Evolutionary conservation across 2,329 filamentous ascomycete genomes (phyloP).

Genomic region (Penicillium glabrum): DNA sequence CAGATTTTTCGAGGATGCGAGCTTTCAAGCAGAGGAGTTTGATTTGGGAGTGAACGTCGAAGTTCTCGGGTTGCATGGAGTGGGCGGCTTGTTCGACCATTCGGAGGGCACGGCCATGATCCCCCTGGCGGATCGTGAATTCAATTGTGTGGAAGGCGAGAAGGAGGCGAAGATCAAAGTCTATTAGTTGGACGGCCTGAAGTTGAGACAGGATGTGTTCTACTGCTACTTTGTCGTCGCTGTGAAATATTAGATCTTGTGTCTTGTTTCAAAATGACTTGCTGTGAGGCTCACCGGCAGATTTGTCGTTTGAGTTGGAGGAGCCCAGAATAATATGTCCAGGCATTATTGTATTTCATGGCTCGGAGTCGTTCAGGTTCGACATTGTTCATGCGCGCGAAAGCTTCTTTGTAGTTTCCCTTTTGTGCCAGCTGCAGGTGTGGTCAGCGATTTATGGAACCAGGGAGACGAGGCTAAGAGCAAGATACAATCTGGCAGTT

Average conservation of each 20-base stretch:
- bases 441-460: neutral
- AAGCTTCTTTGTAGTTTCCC: slow-evolving; percentile 71
- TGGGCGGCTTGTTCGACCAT: slow-evolving; percentile 55
- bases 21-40: slow-evolving; percentile 73
- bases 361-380: slow-evolving; percentile 65
- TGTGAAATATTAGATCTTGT: slow-evolving; percentile 29
- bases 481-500: slow-evolving; percentile 60
- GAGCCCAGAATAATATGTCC: slow-evolving; percentile 44
- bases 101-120: slow-evolving; percentile 55
- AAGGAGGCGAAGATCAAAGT: slow-evolving; percentile 61
- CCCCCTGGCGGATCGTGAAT: slow-evolving; percentile 54
- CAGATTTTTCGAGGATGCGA: slow-evolving; percentile 65
- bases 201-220: slow-evolving; percentile 59
- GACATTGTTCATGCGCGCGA: slow-evolving; percentile 59
- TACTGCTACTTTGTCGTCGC: slow-evolving; percentile 58
- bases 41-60: slow-evolving; percentile 67
- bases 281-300: slow-evolving; percentile 34
- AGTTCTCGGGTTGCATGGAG: slow-evolving; percentile 54
- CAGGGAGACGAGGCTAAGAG: neutral
- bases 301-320: slow-evolving; percentile 44
- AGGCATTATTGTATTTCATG: slow-evolving; percentile 70
- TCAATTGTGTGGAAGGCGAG: slow-evolving; percentile 62
- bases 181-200: slow-evolving; percentile 51
- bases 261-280: neutral
- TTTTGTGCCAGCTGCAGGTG: slow-evolving; percentile 54